Percentiles rank a stretch among this genome's conserved stretches.
Conservation (phyloP, 345 rosid genomes). For the Syzygium jambos region DNA sequence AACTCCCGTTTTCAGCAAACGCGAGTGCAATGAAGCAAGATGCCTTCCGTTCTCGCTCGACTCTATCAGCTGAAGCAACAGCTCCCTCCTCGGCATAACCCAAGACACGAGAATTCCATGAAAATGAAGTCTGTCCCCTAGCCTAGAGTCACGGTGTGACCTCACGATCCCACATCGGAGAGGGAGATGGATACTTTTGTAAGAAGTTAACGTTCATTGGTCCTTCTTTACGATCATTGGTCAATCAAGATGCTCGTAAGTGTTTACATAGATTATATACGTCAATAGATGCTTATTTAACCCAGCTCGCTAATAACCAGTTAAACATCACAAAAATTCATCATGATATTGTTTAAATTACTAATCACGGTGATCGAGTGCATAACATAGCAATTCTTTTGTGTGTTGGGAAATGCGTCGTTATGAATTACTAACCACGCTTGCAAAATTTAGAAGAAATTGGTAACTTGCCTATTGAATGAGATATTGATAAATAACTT, state of each 20-base stretch:
- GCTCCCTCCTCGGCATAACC: constrained; percentile 17
- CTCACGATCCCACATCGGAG: too few relatives aligned
- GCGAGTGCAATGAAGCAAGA: constrained; percentile 12
- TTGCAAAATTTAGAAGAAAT: not conserved
- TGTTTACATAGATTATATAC: too few relatives aligned
- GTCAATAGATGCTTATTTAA: not conserved
- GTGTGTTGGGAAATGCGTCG: too few relatives aligned
- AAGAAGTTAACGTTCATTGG: too few relatives aligned
- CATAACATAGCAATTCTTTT: not conserved
- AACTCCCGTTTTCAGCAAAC: constrained; percentile 14
- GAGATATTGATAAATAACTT: not conserved
- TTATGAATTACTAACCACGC: too few relatives aligned
- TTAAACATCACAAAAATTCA: not conserved
- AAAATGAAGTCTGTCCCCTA: not conserved
- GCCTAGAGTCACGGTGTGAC: too few relatives aligned
- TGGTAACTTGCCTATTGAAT: not conserved
- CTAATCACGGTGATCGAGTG: too few relatives aligned
- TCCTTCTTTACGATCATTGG: too few relatives aligned
- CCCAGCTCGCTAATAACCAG: not conserved
- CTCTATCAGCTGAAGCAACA: constrained; percentile 4
- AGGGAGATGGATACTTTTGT: too few relatives aligned
- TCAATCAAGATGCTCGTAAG: too few relatives aligned
- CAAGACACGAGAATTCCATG: not conserved
- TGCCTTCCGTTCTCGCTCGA: constrained; percentile 6
- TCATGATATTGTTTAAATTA: not conserved